Conservation (phyloP, 2,329 filamentous ascomycete species). For the Alternaria longipes region DNA sequence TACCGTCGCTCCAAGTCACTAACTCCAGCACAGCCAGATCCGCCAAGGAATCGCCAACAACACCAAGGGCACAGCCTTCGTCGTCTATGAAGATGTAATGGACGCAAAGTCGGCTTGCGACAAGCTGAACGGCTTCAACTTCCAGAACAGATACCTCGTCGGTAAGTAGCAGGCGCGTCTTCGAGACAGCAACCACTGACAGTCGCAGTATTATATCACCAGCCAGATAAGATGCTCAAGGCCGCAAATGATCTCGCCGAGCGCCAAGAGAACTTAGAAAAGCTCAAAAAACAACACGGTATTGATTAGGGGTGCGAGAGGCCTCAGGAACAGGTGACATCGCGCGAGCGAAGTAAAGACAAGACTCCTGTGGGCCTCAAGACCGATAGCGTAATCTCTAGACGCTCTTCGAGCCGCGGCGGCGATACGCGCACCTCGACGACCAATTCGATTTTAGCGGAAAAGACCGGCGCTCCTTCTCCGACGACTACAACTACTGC, state of each 20-base stretch:
- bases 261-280: conserved; percentile 96
- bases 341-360: conserved; percentile 42
- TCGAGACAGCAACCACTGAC: conserved; percentile 14
- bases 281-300: conserved; percentile 95
- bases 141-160: conserved; percentile 98
- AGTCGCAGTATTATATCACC: conserved; percentile 73
- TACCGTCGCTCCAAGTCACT: conserved; percentile 19
- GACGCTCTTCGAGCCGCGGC: conserved; percentile 37
- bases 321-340: conserved; percentile 58
- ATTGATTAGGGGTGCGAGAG: conserved; percentile 78
- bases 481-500: conserved; percentile 25
- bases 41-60: conserved; percentile 97
- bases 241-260: conserved; percentile 94
- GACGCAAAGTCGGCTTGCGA: conserved; percentile 99
- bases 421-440: conserved; percentile 33
- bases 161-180: conserved; percentile 65
- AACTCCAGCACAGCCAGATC: conserved; percentile 76
- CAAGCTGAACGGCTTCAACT: conserved; percentile 99
- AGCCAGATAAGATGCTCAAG: conserved; percentile 80
- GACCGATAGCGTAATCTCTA: conserved; percentile 39
- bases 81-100: conserved; percentile 99
- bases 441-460: conserved; percentile 36
- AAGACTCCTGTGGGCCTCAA: conserved; percentile 51
- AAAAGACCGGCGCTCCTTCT: conserved; percentile 31
- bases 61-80: conserved; percentile 98